Evolutionary conservation across 164 flowering plant genomes (phyloP), one percentile per base, ranked within the genome.

Genomic region (Pachysandra terminalis): DNA sequence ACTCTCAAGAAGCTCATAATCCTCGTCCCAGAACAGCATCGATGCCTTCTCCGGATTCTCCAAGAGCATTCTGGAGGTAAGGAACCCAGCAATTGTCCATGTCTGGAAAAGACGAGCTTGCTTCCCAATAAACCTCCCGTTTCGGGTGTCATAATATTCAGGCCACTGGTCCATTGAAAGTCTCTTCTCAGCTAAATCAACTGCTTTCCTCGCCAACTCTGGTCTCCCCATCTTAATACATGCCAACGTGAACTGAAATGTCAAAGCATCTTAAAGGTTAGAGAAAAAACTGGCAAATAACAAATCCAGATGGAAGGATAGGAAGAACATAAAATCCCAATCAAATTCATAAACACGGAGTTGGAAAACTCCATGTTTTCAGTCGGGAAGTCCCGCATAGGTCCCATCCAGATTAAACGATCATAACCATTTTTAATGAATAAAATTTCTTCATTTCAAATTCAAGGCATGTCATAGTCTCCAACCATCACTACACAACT

Each of bases 41-140:
- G 96, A 83, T 15, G 92, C 92, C 82, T 67, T 74, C 63, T 82
- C 83, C n/a, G 84, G 86, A 24, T 82, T 81, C 61, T 86, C 79
- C 73, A 90, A 68, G 5, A 90, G 87, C 83, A 88, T 81, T 73
- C 86, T 90, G 23, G 98, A 81, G 14, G 93, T 80, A 52, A 92
- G 71, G 79, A 71, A 92, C 15, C 96, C 94, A 4, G 96, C 90
- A 40, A 88, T 79, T 19, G 94, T 90, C 96, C 96, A 92, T 68
- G 94, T 90, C 67, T 90, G 97, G 72, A 65, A 73, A 25, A 85
- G 82, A 28, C 91, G 74, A 1, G 93, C 64, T 68, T 86, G 89
- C 74, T 86, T 88, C 21, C 93, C 90, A 40, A 86, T 80, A 59
- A 88, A 86, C 72, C 81, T 85, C 61, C 89, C 93, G 59, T 74